These are phyloP conservation scores for Asterophora parasitica DNA, from an alignment of 768 basidiomycete genomes.

Conservation along the genomic window DNA sequence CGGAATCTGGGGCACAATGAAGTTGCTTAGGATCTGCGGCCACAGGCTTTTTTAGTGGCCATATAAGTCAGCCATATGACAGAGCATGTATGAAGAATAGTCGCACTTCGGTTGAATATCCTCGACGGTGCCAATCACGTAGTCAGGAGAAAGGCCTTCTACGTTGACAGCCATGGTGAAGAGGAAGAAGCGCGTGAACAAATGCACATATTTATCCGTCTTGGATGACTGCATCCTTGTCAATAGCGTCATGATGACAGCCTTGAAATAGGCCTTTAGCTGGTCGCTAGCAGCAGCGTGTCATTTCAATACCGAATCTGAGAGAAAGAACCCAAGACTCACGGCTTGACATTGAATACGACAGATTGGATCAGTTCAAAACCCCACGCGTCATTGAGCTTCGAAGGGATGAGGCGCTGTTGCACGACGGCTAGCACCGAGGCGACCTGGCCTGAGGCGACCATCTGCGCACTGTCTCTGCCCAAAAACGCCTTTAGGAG, in stretches of 20 bases:
- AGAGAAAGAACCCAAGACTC: slow-evolving; percentile 27
- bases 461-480: slow-evolving; percentile 65
- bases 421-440: slow-evolving; percentile 84
- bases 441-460: slow-evolving; percentile 64
- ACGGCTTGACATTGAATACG: slow-evolving; percentile 71
- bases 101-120: slow-evolving; percentile 80
- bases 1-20: slow-evolving; percentile 76
- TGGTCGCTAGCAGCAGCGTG: slow-evolving; percentile 37
- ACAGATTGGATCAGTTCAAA: slow-evolving; percentile 85
- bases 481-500: slow-evolving; percentile 80
- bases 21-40: slow-evolving; percentile 70
- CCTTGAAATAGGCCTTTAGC: slow-evolving; percentile 71
- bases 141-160: slow-evolving; percentile 73
- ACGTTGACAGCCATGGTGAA: slow-evolving; percentile 73
- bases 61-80: neutral
- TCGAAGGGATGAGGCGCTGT: slow-evolving; percentile 84
- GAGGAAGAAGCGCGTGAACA: slow-evolving; percentile 74
- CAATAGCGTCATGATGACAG: slow-evolving; percentile 70
- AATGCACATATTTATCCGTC: slow-evolving; percentile 83
- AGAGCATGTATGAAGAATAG: neutral
- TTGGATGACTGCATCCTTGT: slow-evolving; percentile 85
- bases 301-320: neutral
- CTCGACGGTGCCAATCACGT: slow-evolving; percentile 72
- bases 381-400: slow-evolving; percentile 85
- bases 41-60: slow-evolving; percentile 48